Percentiles rank a stretch among this genome's conserved stretches.
Evolutionary conservation across 257 asterid genomes (phyloP).

Genomic region (Solanum bulbocastanum): DNA sequence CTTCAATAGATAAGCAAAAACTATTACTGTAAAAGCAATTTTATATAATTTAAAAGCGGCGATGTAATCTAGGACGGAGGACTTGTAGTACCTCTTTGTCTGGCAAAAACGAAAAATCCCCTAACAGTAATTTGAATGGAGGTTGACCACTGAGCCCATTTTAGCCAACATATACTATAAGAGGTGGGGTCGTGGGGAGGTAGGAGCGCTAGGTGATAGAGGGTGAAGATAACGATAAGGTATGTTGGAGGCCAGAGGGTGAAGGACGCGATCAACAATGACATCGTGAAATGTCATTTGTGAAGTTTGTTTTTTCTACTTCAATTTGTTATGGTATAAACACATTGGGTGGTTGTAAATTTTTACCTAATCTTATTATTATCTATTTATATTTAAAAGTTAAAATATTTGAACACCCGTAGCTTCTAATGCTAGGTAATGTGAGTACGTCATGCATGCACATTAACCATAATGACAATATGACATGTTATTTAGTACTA

Average conservation of each 20-base stretch:
- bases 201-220: background rate
- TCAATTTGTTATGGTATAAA: background rate
- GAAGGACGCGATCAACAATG: background rate
- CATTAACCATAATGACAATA: background rate
- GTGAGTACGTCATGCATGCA: background rate
- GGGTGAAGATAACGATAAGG: background rate
- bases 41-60: background rate
- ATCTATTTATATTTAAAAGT: background rate
- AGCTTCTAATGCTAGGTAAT: background rate
- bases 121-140: too few relatives aligned
- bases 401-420: background rate
- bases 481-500: background rate
- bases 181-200: background rate
- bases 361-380: background rate
- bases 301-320: background rate
- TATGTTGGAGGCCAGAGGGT: background rate
- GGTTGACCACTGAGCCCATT: background rate
- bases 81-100: too few relatives aligned
- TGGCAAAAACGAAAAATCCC: background rate
- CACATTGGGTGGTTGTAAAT: background rate
- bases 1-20: background rate
- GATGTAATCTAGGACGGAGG: background rate
- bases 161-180: background rate
- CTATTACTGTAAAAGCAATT: accelerated
- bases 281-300: background rate